These are phyloP conservation scores for Colletotrichum viniferum DNA, from an alignment of 2,329 filamentous ascomycete species.

Conservation along the genomic window DNA sequence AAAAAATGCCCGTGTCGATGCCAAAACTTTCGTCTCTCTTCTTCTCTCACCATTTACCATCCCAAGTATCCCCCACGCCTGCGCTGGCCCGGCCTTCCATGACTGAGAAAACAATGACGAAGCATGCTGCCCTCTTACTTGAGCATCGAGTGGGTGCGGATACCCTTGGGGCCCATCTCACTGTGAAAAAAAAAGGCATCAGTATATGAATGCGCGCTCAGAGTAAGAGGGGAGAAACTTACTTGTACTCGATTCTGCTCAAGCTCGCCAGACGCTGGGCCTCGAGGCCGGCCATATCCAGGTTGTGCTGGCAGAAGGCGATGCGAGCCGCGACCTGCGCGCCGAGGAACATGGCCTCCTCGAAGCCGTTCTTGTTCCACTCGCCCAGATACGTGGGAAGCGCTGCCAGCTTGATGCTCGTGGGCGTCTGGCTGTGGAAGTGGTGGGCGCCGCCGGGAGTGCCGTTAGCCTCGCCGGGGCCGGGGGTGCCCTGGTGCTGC, in stretches of 20 bases:
- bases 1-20: background rate
- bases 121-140: constrained; percentile 32
- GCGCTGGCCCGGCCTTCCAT: background rate
- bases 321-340: constrained; percentile 80
- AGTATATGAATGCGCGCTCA: background rate
- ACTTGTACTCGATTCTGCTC: constrained; percentile 66
- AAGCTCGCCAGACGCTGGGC: constrained; percentile 61
- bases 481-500: constrained; percentile 35
- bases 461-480: constrained; percentile 41
- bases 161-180: constrained; percentile 58
- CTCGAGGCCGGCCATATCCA: constrained; percentile 57
- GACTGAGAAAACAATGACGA: background rate
- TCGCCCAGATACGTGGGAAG: constrained; percentile 87
- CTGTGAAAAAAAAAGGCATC: constrained; percentile 32
- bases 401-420: constrained; percentile 77
- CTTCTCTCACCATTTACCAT: background rate
- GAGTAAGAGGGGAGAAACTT: constrained; percentile 31
- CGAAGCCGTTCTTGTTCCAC: constrained; percentile 81
- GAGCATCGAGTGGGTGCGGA: constrained; percentile 59
- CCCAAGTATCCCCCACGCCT: background rate
- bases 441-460: constrained; percentile 46
- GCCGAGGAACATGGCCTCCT: constrained; percentile 86
- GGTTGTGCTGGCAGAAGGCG: constrained; percentile 63
- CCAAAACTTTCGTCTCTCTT: background rate
- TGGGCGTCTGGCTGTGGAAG: constrained; percentile 76